Conservation (phyloP, 2,329 filamentous ascomycete genomes). For the Microthyrium microscopicum region DNA sequence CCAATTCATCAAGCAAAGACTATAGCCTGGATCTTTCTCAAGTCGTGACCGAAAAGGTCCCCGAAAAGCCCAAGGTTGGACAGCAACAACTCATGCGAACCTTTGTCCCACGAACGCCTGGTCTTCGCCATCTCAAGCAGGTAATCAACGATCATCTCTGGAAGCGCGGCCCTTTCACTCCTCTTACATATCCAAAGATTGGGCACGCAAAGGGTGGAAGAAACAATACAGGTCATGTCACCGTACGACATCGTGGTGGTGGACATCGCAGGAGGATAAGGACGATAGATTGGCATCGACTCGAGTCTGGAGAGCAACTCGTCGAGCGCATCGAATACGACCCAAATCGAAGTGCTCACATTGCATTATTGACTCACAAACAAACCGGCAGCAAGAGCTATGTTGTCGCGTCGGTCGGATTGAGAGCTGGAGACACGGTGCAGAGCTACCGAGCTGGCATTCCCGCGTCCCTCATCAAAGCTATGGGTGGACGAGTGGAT, state of each 20-base stretch:
- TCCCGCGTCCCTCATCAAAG: constrained; percentile 67
- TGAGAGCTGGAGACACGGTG: constrained; percentile 78
- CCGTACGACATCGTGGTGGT: constrained; percentile 80
- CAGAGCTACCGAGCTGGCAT: constrained; percentile 88
- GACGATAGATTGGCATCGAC: constrained; percentile 74
- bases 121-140: constrained; percentile 76
- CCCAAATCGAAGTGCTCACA: constrained; percentile 80
- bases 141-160: constrained; percentile 94
- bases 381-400: constrained; percentile 64
- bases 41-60: neutral
- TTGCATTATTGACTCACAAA: constrained; percentile 67
- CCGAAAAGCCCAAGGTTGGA: neutral
- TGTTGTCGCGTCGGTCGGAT: constrained; percentile 86
- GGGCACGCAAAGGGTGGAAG: constrained; percentile 85
- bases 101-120: constrained; percentile 87
- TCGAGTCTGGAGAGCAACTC: constrained; percentile 60
- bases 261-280: constrained; percentile 84
- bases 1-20: neutral
- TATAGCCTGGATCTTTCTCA: neutral
- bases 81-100: constrained; percentile 42
- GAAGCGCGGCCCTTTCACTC: constrained; percentile 73
- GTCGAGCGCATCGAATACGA: constrained; percentile 96
- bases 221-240: constrained; percentile 73
- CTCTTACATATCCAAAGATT: constrained; percentile 80
- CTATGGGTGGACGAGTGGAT: constrained; percentile 86